These are phyloP conservation scores for Paramecium octaurelia DNA, from an alignment of 73 alveolate species.

Conservation along the genomic window DNA sequence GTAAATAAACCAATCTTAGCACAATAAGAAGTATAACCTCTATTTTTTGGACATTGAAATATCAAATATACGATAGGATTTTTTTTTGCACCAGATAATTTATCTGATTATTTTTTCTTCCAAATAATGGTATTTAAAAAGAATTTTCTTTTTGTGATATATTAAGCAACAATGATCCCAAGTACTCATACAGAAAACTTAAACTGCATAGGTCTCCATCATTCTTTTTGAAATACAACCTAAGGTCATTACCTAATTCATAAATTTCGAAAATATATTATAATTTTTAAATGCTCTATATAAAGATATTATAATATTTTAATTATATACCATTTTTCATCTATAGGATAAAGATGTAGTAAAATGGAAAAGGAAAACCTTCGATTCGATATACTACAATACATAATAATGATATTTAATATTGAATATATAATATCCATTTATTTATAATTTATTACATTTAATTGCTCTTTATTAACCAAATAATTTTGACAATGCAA, in stretches of 20 bases:
- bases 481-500: background rate
- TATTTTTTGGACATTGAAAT: background rate
- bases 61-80: slow-evolving; percentile 14
- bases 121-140: background rate
- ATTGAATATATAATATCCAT: too few species aligned
- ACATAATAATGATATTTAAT: too few species aligned
- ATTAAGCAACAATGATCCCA: slow-evolving; percentile 25
- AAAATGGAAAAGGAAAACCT: too few species aligned
- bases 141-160: background rate
- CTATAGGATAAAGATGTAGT: too few species aligned
- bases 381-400: too few species aligned
- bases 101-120: background rate
- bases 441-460: too few species aligned
- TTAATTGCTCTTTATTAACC: background rate
- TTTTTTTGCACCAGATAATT: background rate
- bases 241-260: slow-evolving; percentile 6
- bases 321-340: background rate
- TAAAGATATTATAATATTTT: too few species aligned
- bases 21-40: background rate
- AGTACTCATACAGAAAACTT: background rate
- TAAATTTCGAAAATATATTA: background rate
- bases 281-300: too few species aligned
- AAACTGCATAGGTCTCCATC: background rate
- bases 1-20: slow-evolving; percentile 25
- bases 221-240: background rate